Percentiles rank a stretch among this genome's conserved stretches.
Evolutionary conservation across 306 rosid species (phyloP).

Genomic region (Prinsepia uniflora): DNA sequence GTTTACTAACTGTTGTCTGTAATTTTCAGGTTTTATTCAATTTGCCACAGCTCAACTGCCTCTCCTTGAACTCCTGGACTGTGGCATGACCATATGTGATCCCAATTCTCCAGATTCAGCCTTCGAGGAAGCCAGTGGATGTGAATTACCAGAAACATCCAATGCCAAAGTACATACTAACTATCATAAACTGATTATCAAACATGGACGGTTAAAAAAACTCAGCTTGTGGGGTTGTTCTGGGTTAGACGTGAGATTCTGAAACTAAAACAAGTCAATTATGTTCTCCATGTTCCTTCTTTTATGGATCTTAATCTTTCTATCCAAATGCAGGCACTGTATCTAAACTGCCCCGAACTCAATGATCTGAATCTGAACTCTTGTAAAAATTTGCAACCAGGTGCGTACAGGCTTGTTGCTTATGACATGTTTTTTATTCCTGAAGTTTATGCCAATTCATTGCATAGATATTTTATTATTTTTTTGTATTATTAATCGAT

Average conservation of each 20-base stretch:
- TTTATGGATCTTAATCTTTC: conserved; percentile 26
- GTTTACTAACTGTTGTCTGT: conserved; percentile 17
- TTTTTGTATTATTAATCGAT: conserved; percentile 5
- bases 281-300: conserved; percentile 16
- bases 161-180: conserved; percentile 42
- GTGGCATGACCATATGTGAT: conserved; percentile 93
- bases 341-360: conserved; percentile 81
- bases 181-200: conserved; percentile 85
- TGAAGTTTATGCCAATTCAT: neutral
- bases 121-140: conserved; percentile 30
- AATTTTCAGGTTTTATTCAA: conserved; percentile 80
- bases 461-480: neutral
- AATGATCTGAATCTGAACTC: conserved; percentile 82
- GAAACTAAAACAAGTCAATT: conserved; percentile 8
- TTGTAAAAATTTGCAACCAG: conserved; percentile 85
- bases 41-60: conserved; percentile 93
- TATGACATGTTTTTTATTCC: conserved; percentile 2
- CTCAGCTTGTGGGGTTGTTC: conserved; percentile 98
- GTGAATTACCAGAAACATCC: conserved; percentile 34
- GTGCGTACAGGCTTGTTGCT: conserved; percentile 31
- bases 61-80: conserved; percentile 89
- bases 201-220: conserved; percentile 69
- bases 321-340: conserved; percentile 62
- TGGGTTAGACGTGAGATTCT: conserved; percentile 77
- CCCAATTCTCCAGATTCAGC: conserved; percentile 43